Evolutionary conservation across 1,139 yeast species (phyloP).

Genomic region (Debaryomyces sp.): DNA sequence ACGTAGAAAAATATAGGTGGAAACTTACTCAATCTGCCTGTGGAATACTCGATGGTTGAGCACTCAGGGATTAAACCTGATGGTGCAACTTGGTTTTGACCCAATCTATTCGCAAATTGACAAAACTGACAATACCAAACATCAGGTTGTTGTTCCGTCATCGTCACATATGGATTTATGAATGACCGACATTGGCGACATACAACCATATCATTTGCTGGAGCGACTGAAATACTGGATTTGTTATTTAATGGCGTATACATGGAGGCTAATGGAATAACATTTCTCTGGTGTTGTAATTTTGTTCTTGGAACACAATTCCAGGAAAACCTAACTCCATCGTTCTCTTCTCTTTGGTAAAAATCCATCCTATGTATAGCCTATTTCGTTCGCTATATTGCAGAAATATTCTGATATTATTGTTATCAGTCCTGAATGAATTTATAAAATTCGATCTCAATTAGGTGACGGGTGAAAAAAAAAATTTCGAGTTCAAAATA

Average conservation of each 20-base stretch:
- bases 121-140: constrained; percentile 72
- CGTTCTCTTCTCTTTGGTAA: constrained; percentile 82
- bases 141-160: constrained; percentile 29
- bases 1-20: constrained; percentile 63
- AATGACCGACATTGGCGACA: constrained; percentile 67
- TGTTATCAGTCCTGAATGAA: neutral
- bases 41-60: constrained; percentile 62
- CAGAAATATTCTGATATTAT: neutral
- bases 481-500: neutral
- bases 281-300: constrained; percentile 58
- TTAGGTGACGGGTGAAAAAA: neutral
- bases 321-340: constrained; percentile 93
- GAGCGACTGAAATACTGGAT: constrained; percentile 47
- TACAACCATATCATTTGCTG: constrained; percentile 26
- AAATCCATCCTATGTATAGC: constrained; percentile 50
- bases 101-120: constrained; percentile 52
- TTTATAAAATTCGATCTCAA: neutral
- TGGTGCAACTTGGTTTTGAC: constrained; percentile 25
- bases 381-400: neutral
- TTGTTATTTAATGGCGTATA: constrained; percentile 68
- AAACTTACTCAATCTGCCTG: constrained; percentile 44
- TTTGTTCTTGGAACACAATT: constrained; percentile 71
- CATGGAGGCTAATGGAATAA: constrained; percentile 64
- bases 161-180: constrained; percentile 55
- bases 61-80: constrained; percentile 40